Evolutionary conservation across 2,329 filamentous ascomycete species (phyloP).

Genomic region (Penicillium sp.): DNA sequence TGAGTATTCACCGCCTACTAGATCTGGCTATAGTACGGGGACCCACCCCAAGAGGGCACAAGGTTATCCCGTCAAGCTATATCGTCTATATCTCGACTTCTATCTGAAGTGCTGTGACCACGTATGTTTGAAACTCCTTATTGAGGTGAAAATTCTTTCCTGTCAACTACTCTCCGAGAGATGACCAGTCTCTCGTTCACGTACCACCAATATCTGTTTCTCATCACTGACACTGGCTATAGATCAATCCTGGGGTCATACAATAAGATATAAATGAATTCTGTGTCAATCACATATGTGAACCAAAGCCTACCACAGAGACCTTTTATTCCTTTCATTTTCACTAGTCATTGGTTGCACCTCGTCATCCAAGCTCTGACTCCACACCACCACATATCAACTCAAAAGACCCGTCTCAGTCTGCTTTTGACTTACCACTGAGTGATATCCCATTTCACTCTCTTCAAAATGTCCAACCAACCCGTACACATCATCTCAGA

Average conservation of each 20-base stretch:
- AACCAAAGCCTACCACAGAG: not conserved
- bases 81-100: not conserved
- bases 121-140: not conserved
- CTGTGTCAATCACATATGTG: not conserved
- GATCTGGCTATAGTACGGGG: not conserved
- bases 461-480: constrained; percentile 13
- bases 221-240: not conserved
- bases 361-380: not conserved
- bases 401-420: not conserved
- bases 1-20: not conserved
- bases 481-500: constrained; percentile 16
- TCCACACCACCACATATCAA: not conserved
- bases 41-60: not conserved
- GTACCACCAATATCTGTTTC: not conserved
- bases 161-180: not conserved
- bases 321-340: not conserved
- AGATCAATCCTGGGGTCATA: not conserved
- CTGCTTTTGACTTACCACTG: not conserved
- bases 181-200: not conserved
- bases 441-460: not conserved
- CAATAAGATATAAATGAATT: not conserved
- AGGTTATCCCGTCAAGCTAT: not conserved
- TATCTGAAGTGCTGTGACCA: not conserved
- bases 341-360: not conserved
- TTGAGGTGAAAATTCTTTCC: not conserved